A percentile compares a stretch with the other conserved stretches of the same genome.
Conservation (phyloP, 2,329 filamentous ascomycete species). For the Periconia digitata region DNA sequence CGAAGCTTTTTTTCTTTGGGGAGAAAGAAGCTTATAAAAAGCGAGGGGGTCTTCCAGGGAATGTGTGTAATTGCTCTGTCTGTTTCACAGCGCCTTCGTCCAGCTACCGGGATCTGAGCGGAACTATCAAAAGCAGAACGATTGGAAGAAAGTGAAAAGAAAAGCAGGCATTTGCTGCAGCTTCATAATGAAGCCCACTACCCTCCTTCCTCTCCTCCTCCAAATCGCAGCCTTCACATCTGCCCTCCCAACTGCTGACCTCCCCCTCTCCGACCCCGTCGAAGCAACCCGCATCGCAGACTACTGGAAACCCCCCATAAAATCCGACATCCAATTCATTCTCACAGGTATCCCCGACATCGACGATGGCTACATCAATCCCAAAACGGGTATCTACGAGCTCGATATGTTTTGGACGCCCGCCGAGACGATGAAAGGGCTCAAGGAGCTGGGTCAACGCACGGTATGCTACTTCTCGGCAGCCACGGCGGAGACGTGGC, state of each 20-base stretch:
- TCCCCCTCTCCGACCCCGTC: slow-evolving; percentile 17
- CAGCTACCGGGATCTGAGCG: too few species aligned
- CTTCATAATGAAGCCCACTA: slow-evolving; percentile 5
- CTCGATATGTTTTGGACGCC: slow-evolving; percentile 28
- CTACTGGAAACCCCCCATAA: slow-evolving; percentile 24
- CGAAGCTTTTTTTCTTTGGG: too few species aligned
- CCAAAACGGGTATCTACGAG: slow-evolving; percentile 21
- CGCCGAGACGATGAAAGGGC: slow-evolving; percentile 13
- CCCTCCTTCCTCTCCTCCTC: slow-evolving; percentile 1
- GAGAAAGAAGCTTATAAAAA: too few species aligned
- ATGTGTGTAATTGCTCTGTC: too few species aligned
- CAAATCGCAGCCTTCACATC: slow-evolving; percentile 8
- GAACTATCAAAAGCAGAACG: too few species aligned
- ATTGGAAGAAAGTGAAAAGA: too few species aligned
- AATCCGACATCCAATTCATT: slow-evolving; percentile 24
- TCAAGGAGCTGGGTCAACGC: slow-evolving; percentile 20
- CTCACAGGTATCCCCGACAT: slow-evolving; percentile 23
- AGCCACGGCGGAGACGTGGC: slow-evolving; percentile 25
- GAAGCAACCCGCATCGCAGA: slow-evolving; percentile 10
- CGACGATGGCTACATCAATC: slow-evolving; percentile 19
- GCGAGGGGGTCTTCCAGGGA: too few species aligned
- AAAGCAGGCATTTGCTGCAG: too few species aligned
- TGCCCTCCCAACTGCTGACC: slow-evolving; percentile 15
- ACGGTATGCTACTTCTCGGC: slow-evolving; percentile 29
- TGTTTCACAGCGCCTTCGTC: too few species aligned